phyloP scores from a whole-genome alignment of 805 yeast species.

The Yarrowia sp. region DNA sequence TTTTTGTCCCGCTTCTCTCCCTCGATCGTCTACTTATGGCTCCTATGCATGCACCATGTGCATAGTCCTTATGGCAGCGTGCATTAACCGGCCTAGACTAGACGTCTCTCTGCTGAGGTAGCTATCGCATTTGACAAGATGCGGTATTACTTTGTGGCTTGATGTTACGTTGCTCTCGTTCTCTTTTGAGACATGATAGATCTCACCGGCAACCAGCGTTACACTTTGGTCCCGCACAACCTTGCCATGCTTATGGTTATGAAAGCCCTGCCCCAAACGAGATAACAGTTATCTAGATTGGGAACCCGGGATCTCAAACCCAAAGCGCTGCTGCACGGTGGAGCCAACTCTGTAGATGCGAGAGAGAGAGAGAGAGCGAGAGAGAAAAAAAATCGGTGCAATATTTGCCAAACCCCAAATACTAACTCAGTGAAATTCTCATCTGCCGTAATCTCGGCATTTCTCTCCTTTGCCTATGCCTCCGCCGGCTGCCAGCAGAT shows the following conservation, averaged over 20 bases:
- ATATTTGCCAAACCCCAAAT: no score
- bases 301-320: slow-evolving; percentile 1
- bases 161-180: neutral
- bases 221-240: slow-evolving; percentile 5
- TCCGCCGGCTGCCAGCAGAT: slow-evolving; percentile 47
- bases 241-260: slow-evolving; percentile 9
- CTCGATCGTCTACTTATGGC: slow-evolving; percentile 10
- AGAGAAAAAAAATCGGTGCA: no score
- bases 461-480: slow-evolving; percentile 38
- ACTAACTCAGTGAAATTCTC: slow-evolving; percentile 38
- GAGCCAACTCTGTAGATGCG: slow-evolving; percentile 14
- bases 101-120: neutral
- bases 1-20: neutral
- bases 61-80: neutral
- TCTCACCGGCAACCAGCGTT: neutral
- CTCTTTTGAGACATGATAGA: neutral
- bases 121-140: neutral
- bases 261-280: slow-evolving; percentile 1
- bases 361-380: neutral
- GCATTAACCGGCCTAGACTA: slow-evolving; percentile 8
- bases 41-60: slow-evolving; percentile 7
- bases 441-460: slow-evolving; percentile 34
- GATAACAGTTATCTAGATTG: neutral
- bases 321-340: slow-evolving; percentile 9
- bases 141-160: neutral